These are phyloP conservation scores for Ganoderma multipileum DNA, from an alignment of 1,284 basidiomycete genomes.

Conservation along the genomic window DNA sequence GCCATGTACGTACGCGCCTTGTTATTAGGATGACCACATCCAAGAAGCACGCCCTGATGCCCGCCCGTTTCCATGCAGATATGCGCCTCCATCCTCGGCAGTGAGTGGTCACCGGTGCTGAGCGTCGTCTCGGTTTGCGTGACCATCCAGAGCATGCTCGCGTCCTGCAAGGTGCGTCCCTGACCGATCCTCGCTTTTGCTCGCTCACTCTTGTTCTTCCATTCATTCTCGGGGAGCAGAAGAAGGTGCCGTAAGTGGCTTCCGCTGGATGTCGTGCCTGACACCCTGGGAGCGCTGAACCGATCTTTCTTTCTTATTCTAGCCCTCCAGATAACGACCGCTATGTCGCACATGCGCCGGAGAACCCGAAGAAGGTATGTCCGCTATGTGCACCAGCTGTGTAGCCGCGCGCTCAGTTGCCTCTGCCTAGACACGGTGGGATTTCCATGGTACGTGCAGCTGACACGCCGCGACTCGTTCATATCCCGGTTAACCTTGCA, in stretches of 20 bases:
- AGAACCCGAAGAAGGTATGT: slow-evolving; percentile 86
- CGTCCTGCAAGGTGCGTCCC: slow-evolving; percentile 76
- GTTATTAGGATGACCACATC: slow-evolving; percentile 6
- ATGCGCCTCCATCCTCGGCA: slow-evolving; percentile 85
- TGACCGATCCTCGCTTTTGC: neutral
- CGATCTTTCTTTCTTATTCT: slow-evolving; percentile 4
- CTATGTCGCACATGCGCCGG: slow-evolving; percentile 79
- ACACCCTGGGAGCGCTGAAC: neutral
- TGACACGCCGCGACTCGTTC: neutral
- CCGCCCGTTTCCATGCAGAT: slow-evolving; percentile 52
- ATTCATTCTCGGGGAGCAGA: slow-evolving; percentile 47
- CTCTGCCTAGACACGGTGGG: slow-evolving; percentile 65
- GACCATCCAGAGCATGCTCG: slow-evolving; percentile 87
- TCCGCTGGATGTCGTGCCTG: neutral
- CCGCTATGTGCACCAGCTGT: neutral
- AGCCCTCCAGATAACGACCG: slow-evolving; percentile 83
- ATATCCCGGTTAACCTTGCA: neutral
- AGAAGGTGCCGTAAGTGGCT: slow-evolving; percentile 69
- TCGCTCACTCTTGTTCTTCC: slow-evolving; percentile 15
- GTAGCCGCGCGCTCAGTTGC: slow-evolving; percentile 24
- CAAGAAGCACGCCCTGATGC: neutral
- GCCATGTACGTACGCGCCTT: slow-evolving; percentile 72
- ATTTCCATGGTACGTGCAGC: slow-evolving; percentile 69
- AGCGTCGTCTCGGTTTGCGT: slow-evolving; percentile 81
- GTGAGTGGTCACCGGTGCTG: slow-evolving; percentile 86